These are phyloP conservation scores for Leptosphaerulina australis DNA, from an alignment of 2,329 filamentous ascomycete species.

Conservation along the genomic window DNA sequence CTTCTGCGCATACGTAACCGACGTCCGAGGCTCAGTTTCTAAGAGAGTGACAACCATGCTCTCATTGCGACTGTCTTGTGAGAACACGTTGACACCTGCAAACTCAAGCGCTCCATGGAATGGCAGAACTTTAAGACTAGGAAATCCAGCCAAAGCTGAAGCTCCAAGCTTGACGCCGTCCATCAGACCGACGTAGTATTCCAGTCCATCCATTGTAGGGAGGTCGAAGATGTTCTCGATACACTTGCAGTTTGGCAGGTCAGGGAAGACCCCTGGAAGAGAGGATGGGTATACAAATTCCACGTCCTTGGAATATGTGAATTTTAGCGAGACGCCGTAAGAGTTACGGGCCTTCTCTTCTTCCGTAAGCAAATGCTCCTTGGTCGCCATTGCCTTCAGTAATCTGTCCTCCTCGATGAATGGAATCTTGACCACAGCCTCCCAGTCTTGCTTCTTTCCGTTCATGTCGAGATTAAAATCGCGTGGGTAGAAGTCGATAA, in stretches of 20 bases:
- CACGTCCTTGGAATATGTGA: constrained; percentile 78
- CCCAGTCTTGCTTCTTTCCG: constrained; percentile 99
- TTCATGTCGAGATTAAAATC: constrained; percentile 99
- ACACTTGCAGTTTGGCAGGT: constrained; percentile 84
- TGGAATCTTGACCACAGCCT: constrained; percentile 97
- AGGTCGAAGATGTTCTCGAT: constrained; percentile 96
- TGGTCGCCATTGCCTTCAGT: constrained; percentile 82
- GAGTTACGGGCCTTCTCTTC: constrained; percentile 84
- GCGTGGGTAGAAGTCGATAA: constrained; percentile 96
- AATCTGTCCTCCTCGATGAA: constrained; percentile 95
- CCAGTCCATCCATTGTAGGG: constrained; percentile 86
- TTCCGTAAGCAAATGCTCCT: constrained; percentile 75
- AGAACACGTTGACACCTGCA: constrained; percentile 92
- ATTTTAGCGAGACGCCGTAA: constrained; percentile 92
- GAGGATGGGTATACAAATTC: constrained; percentile 88
- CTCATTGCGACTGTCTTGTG: constrained; percentile 93
- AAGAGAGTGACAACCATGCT: constrained; percentile 90
- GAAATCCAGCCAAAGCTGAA: constrained; percentile 89
- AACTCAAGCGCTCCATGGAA: constrained; percentile 82
- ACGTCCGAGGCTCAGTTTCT: constrained; percentile 73
- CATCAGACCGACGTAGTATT: constrained; percentile 82
- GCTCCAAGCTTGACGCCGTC: constrained; percentile 81
- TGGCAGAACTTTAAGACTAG: constrained; percentile 82
- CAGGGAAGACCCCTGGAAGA: constrained; percentile 86
- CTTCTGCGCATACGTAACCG: constrained; percentile 72